These are phyloP conservation scores for Hanseniaspora hatyaiensis DNA, from an alignment of 805 yeast genomes.

Conservation along the genomic window DNA sequence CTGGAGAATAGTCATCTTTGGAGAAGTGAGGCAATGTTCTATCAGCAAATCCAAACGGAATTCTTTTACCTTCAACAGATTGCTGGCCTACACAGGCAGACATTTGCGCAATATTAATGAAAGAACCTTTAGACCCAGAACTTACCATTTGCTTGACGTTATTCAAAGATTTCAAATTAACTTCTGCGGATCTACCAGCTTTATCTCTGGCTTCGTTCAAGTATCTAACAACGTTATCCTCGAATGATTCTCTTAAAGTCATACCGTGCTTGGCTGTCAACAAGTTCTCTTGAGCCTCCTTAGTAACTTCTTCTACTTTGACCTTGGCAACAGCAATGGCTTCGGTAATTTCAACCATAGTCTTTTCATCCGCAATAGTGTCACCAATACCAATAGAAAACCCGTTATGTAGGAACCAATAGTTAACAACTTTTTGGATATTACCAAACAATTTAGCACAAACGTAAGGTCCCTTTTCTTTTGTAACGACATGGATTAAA, in stretches of 20 bases:
- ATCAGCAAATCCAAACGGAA: slow-evolving; percentile 92
- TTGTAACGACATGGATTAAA: slow-evolving; percentile 88
- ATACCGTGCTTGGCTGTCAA: slow-evolving; percentile 97
- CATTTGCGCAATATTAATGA: slow-evolving; percentile 97
- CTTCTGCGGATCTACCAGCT: slow-evolving; percentile 97
- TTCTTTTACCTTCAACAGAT: slow-evolving; percentile 98
- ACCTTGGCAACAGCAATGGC: slow-evolving; percentile 88
- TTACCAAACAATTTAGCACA: slow-evolving; percentile 87
- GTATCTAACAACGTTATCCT: slow-evolving; percentile 89
- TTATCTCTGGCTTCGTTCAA: slow-evolving; percentile 97
- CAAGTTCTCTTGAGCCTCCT: slow-evolving; percentile 79
- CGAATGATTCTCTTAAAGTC: slow-evolving; percentile 97
- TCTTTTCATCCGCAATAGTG: slow-evolving; percentile 93
- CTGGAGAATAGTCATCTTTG: slow-evolving; percentile 96
- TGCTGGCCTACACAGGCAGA: slow-evolving; percentile 99
- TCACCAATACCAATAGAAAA: slow-evolving; percentile 99
- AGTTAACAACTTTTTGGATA: slow-evolving; percentile 89
- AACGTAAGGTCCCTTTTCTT: slow-evolving; percentile 88
- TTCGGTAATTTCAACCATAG: slow-evolving; percentile 86
- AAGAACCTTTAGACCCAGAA: slow-evolving; percentile 98
- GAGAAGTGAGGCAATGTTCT: slow-evolving; percentile 96
- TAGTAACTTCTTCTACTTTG: slow-evolving; percentile 86
- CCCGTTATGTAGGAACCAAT: slow-evolving; percentile 92
- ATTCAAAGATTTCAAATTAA: slow-evolving; percentile 83
- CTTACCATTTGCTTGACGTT: slow-evolving; percentile 98